Evolutionary conservation across 2,329 filamentous ascomycete species (phyloP).

Genomic region (Botrytis deweyae): DNA sequence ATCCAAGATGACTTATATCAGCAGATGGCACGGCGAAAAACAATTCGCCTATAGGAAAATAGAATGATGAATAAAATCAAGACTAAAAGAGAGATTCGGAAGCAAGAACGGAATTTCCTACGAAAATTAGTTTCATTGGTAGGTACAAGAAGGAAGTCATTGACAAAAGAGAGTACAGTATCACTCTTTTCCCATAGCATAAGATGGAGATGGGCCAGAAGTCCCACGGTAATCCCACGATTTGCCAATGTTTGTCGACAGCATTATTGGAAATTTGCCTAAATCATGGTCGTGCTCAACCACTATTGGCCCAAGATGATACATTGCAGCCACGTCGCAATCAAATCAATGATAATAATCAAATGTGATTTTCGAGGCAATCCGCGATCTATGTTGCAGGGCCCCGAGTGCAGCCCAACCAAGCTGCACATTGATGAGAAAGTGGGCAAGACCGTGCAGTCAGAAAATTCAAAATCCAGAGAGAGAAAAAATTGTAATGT

Average conservation of each 20-base stretch:
- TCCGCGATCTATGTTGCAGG: slow-evolving; percentile 35
- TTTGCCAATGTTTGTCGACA: slow-evolving; percentile 19
- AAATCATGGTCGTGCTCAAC: slow-evolving; percentile 37
- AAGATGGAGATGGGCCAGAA: slow-evolving; percentile 8
- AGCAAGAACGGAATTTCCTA: not conserved
- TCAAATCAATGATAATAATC: slow-evolving; percentile 26
- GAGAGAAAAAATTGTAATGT: not conserved
- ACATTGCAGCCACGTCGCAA: slow-evolving; percentile 38
- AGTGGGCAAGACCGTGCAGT: slow-evolving; percentile 16
- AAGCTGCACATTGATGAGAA: slow-evolving; percentile 16
- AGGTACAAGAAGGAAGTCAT: slow-evolving; percentile 10
- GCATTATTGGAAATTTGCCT: slow-evolving; percentile 24
- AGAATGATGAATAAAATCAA: slow-evolving; percentile 10
- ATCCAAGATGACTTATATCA: slow-evolving; percentile 14
- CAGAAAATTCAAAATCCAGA: slow-evolving; percentile 11
- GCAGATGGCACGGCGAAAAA: slow-evolving; percentile 5
- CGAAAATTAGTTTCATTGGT: slow-evolving; percentile 14
- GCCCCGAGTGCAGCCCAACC: slow-evolving; percentile 29
- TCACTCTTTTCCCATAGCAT: not conserved
- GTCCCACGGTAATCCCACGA: slow-evolving; percentile 2
- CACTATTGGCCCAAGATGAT: slow-evolving; percentile 33
- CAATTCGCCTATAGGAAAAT: slow-evolving; percentile 13
- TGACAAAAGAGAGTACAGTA: not conserved
- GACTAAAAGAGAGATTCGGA: slow-evolving; percentile 7
- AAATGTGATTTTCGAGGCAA: slow-evolving; percentile 26